Base-by-base conservation (phyloP, 768 basidiomycete genomes). In the Chalciporus pseudorubinellus region DNA sequence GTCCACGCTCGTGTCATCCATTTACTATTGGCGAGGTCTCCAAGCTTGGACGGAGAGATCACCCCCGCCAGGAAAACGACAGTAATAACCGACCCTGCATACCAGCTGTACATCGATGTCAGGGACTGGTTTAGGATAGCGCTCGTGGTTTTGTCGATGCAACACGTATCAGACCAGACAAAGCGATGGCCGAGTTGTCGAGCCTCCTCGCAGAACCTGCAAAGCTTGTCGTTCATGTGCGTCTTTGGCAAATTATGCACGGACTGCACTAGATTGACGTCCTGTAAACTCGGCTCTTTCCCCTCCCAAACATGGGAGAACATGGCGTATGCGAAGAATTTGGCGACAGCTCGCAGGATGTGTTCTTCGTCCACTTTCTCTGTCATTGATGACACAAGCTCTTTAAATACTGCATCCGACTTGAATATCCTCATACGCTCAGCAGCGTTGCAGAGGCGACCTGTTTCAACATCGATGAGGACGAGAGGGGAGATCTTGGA, bases 391-490 rank as follows among this genome's bases (percentile, higher is more conserved):
- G 46, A 47, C 6, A 47, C n/a, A 5, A 47, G 36, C 18, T n/a
- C 38, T 38, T 26, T n/a, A 24, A 39, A 47, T 5, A 21, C n/a
- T 13, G 1, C 34, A 19, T 24, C 38, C 11, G n/a, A n/a, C 21
- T 28, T 22, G 38, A 47, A 47, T 1, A 28, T 24, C 24, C 4
- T 7, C 24, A 24, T 24, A 7, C n/a, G n/a, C n/a, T n/a, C n/a
- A n/a, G n/a, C n/a, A n/a, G n/a, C n/a, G n/a, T n/a, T n/a, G n/a
- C n/a, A 45, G 34, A 53, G 47, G n/a, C 19, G 6, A 20, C 48
- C 43, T 18, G 33, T 50, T 41, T 39, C 26, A 39, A 44, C 56
- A 31, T 41, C 41, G 4, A 53, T 50, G 41, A 45, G 55, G 48
- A 28, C 53, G 44, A 45, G 42, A 26, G 40, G 57, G 16, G 29